Evolutionary conservation across 148 eudicot genomes (phyloP).

Genomic region (Nyssa sinensis): DNA sequence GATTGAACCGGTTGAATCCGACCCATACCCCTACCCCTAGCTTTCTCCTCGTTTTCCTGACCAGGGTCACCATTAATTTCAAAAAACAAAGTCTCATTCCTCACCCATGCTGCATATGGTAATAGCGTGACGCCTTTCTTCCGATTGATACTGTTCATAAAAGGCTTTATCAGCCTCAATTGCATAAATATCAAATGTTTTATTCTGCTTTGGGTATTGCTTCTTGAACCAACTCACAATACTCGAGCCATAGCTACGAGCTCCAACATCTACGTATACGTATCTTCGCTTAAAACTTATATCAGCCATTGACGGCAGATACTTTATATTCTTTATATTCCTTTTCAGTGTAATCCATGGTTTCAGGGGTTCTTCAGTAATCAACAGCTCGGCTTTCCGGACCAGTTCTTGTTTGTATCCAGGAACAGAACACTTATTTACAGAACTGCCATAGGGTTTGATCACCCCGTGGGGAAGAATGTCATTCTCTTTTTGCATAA

Average conservation of each 20-base stretch:
- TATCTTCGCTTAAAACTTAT: constrained; percentile 51
- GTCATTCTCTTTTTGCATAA: constrained; percentile 32
- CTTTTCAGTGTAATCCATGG: neutral
- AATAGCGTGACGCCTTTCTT: neutral
- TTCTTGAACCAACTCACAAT: constrained; percentile 55
- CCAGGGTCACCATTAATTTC: neutral
- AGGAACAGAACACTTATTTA: neutral
- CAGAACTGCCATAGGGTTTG: neutral
- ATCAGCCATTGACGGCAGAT: constrained; percentile 50
- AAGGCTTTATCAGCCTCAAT: constrained; percentile 55
- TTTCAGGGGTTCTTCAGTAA: neutral
- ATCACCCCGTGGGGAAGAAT: neutral
- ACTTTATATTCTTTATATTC: constrained; percentile 48
- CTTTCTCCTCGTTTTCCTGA: neutral
- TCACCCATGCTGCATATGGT: neutral
- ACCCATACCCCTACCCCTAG: constrained; percentile 26
- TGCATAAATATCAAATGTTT: constrained; percentile 46
- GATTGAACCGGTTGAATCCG: neutral
- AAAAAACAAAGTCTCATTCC: neutral
- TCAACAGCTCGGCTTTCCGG: neutral
- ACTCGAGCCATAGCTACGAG: constrained; percentile 54
- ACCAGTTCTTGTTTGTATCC: neutral
- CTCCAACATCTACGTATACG: constrained; percentile 58
- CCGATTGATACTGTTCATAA: constrained; percentile 25
- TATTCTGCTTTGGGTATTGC: constrained; percentile 54